A percentile compares a stretch with the other conserved stretches of the same genome.
phyloP scores from a whole-genome alignment of 768 basidiomycete species.

The Calocera cornea region DNA sequence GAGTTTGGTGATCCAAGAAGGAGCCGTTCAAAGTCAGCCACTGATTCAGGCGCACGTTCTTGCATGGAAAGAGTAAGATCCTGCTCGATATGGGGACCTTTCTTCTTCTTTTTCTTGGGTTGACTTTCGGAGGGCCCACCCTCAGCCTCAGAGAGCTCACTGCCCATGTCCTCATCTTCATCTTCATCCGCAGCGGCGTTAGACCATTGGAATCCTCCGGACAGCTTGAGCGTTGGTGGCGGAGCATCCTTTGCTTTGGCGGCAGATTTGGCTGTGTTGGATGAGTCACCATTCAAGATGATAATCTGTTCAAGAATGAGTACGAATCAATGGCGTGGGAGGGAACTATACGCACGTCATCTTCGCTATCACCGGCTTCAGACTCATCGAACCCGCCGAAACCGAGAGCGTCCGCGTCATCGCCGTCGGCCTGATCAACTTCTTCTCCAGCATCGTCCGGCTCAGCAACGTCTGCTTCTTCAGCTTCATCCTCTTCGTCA shows the following conservation, averaged over 20 bases:
- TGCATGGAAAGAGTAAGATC: constrained; percentile 84
- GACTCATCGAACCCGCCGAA: not conserved
- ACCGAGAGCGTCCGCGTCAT: not conserved
- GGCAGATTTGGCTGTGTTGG: constrained; percentile 27
- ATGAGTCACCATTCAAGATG: constrained; percentile 20
- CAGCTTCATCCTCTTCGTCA: constrained; percentile 17
- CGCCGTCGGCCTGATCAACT: not conserved
- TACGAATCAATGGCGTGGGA: constrained; percentile 11
- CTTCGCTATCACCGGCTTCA: constrained; percentile 12
- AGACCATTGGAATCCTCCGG: constrained; percentile 55
- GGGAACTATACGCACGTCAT: constrained; percentile 16
- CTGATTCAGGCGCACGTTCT: constrained; percentile 72
- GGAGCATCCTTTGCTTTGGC: constrained; percentile 7
- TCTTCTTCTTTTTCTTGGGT: constrained; percentile 51
- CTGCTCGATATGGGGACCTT: constrained; percentile 43
- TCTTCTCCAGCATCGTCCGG: not conserved
- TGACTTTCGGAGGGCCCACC: constrained; percentile 24
- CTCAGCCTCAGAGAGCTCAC: constrained; percentile 28
- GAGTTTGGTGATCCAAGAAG: constrained; percentile 91
- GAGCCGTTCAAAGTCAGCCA: constrained; percentile 85
- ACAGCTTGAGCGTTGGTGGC: constrained; percentile 19
- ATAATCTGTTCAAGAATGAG: constrained; percentile 25
- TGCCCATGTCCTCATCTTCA: constrained; percentile 33
- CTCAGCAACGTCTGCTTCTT: constrained; percentile 9
- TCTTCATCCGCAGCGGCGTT: constrained; percentile 31